These are phyloP conservation scores for Globisporangium nagaii DNA, from an alignment of 352 stramenopile species.

Conservation along the genomic window DNA sequence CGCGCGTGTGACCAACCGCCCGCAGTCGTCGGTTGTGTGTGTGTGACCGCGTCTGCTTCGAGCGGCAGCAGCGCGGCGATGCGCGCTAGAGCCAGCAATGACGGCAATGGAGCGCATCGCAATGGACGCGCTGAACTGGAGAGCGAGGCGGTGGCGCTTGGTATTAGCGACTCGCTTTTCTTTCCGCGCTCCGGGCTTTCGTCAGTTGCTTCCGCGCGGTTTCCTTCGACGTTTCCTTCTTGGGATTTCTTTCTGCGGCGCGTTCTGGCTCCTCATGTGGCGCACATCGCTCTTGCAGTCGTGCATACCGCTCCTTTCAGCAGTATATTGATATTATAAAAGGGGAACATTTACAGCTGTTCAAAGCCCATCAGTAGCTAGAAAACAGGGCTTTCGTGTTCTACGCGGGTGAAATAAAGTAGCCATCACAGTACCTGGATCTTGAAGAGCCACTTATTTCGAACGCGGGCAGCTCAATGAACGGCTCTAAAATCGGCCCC, in stretches of 20 bases:
- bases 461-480: constrained; percentile 6
- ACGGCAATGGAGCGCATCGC: no score
- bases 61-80: no score
- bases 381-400: no score
- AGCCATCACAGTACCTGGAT: not conserved
- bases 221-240: constrained; percentile 6
- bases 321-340: not conserved
- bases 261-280: not conserved
- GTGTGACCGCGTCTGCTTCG: no score
- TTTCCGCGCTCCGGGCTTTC: not conserved
- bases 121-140: no score
- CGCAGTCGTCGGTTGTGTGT: no score
- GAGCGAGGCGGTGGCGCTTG: no score
- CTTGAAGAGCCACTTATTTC: constrained; percentile 10
- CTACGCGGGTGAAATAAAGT: no score
- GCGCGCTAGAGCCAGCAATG: not conserved
- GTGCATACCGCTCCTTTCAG: no score
- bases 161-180: not conserved
- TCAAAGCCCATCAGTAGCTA: no score
- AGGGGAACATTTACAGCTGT: no score
- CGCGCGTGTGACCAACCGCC: not conserved
- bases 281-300: no score
- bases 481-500: constrained; percentile 1
- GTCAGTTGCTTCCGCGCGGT: not conserved
- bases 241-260: not conserved